Conservation (phyloP, 2,329 filamentous ascomycete genomes). For the Microdochium trichocladiopsis region DNA sequence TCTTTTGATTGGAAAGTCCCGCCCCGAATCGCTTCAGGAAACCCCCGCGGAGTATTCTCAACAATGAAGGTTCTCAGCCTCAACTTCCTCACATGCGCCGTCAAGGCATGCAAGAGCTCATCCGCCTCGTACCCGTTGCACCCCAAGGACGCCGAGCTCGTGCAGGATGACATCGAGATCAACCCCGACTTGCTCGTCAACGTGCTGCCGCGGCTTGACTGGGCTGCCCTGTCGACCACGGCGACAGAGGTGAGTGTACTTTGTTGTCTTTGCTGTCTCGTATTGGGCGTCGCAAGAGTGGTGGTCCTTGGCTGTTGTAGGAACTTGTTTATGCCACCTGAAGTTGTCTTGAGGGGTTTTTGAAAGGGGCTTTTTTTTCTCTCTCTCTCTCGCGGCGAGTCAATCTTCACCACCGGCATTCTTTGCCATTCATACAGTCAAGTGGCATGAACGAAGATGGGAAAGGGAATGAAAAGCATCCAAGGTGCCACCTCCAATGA, state of each 20-base stretch:
- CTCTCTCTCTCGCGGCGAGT: too few species aligned
- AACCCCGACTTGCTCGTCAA: conserved; percentile 78
- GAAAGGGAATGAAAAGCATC: too few species aligned
- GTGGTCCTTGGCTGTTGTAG: too few species aligned
- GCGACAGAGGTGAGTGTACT: conserved; percentile 62
- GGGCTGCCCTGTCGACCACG: conserved; percentile 70
- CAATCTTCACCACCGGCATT: too few species aligned
- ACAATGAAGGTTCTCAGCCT: conserved; percentile 91
- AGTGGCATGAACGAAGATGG: too few species aligned
- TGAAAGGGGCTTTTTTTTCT: too few species aligned
- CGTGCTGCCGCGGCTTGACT: conserved; percentile 81
- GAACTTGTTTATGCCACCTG: too few species aligned
- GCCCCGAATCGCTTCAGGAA: conserved; percentile 1
- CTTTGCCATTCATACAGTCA: too few species aligned
- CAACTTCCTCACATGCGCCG: conserved; percentile 94
- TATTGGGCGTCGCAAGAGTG: too few species aligned
- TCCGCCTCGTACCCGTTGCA: conserved; percentile 81
- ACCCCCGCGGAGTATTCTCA: conserved; percentile 1
- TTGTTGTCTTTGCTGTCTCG: background rate
- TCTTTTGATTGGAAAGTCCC: background rate
- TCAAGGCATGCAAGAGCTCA: conserved; percentile 86
- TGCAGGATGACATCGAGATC: conserved; percentile 73
- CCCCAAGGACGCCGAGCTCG: conserved; percentile 85
- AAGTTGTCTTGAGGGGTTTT: too few species aligned
- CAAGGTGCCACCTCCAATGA: too few species aligned